Evolutionary conservation across 495 filamentous ascomycete genomes (phyloP), one percentile per base, ranked within the genome.

Genomic region (Neurospora tetraspora): DNA sequence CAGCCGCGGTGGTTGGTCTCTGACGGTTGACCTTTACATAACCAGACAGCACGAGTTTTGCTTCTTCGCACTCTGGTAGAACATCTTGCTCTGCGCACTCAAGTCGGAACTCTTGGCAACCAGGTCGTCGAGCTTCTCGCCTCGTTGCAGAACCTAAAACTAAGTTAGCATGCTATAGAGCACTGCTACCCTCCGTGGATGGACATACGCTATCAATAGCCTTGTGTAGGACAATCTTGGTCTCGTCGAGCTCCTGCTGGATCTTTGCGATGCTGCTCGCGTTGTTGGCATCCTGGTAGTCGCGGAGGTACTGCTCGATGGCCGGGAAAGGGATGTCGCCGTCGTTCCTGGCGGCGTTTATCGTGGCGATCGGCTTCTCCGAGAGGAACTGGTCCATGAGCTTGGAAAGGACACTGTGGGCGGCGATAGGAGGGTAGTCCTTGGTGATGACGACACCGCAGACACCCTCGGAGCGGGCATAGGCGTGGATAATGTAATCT

Each of bases 211-310:
- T 90, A 83, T 96, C 92, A 76, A 97, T 95, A n/a, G 93, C 96
- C 89, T 97, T 96, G 83, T 97, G 94, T 72, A 99, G 87, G 61
- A 97, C 90, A 79, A 97, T 96, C 89, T 98, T 99, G 71, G 96
- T 99, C 87, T 98, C 94, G 76, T 98, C 94, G 74, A 99, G 86
- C 83, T 99, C 94, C 83, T 93, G 91, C 84, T 98, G 96, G 76
- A 98, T 97, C 86, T 92, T 95, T 86, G 93, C 88, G 77, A 97
- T 96, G 82, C 89, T 93, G 82, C 94, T 94, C 70, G 94, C 94
- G 81, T 96, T 88, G 80, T 88, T 84, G 34, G 94, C 93, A 79
- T 97, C 92, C 83, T 98, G 94, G 81, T 94, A 97, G 77, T 96
- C 92, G 77, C 85, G 84, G 70, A 99, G 89, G 81, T 96, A 93